A percentile compares a stretch with the other conserved stretches of the same genome.
These are phyloP conservation scores for Platismatia glauca DNA, from an alignment of 495 filamentous ascomycete species.

Conservation along the genomic window DNA sequence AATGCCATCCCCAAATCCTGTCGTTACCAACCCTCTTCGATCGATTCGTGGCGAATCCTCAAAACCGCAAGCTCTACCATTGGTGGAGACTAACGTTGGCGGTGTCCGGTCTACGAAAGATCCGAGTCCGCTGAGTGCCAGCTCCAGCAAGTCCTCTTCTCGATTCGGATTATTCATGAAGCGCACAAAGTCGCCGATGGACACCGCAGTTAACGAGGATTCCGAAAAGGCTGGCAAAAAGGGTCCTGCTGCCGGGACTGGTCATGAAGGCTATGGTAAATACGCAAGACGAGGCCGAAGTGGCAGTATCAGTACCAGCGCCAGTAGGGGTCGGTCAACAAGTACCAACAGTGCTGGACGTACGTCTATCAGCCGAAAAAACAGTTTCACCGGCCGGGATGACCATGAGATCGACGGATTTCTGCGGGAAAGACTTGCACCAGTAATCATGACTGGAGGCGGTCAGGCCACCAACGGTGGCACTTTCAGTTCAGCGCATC, in stretches of 20 bases:
- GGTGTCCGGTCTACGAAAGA: slow-evolving; percentile 27
- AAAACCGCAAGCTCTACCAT: neutral
- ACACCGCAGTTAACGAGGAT: slow-evolving; percentile 39
- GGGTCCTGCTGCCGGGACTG: slow-evolving; percentile 85
- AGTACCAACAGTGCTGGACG: slow-evolving; percentile 44
- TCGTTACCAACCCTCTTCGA: slow-evolving; percentile 31
- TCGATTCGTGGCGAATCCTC: slow-evolving; percentile 10
- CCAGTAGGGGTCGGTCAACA: slow-evolving; percentile 42
- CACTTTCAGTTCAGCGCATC: slow-evolving; percentile 28
- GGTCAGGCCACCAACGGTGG: slow-evolving; percentile 53
- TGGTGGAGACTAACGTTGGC: slow-evolving; percentile 28
- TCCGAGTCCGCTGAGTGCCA: slow-evolving; percentile 26
- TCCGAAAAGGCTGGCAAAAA: slow-evolving; percentile 55
- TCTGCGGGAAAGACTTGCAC: slow-evolving; percentile 68
- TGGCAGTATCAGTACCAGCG: slow-evolving; percentile 40
- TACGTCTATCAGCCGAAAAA: slow-evolving; percentile 40
- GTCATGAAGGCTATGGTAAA: slow-evolving; percentile 89
- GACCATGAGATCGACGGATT: slow-evolving; percentile 57
- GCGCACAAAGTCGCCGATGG: slow-evolving; percentile 57
- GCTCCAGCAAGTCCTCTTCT: slow-evolving; percentile 32
- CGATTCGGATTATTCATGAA: slow-evolving; percentile 73
- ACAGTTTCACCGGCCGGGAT: slow-evolving; percentile 42
- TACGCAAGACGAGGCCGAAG: slow-evolving; percentile 48
- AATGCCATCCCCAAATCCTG: slow-evolving; percentile 36
- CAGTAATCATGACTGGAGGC: slow-evolving; percentile 78